phyloP scores from a whole-genome alignment of 208 protist genomes.

The Leishmania tarentolae region DNA sequence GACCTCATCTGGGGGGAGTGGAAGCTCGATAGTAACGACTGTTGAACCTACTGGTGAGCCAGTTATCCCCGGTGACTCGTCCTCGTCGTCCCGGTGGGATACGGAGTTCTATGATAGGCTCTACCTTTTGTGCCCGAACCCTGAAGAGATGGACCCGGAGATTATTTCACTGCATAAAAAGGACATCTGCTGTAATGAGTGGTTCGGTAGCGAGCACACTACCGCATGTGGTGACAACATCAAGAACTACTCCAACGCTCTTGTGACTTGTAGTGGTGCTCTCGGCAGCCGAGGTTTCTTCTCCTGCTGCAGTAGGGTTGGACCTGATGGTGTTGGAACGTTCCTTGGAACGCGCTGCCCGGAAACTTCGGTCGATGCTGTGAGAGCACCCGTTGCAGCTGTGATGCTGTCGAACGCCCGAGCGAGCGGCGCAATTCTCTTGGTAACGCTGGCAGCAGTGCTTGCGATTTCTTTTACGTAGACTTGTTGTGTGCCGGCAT shows the following conservation, averaged over 20 bases:
- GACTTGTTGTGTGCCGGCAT: neutral
- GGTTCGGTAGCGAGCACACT: constrained; percentile 8
- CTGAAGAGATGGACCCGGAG: neutral
- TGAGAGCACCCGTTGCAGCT: neutral
- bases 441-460: constrained; percentile 1
- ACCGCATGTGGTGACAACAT: constrained; percentile 16
- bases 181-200: constrained; percentile 21
- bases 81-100: neutral
- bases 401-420: constrained; percentile 2
- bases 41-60: neutral
- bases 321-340: neutral
- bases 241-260: constrained; percentile 7
- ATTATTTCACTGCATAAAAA: constrained; percentile 2
- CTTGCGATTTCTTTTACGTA: constrained; percentile 1
- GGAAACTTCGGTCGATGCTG: neutral
- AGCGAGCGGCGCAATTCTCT: neutral
- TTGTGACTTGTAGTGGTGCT: constrained; percentile 29
- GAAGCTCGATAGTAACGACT: neutral
- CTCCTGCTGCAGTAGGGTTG: constrained; percentile 26
- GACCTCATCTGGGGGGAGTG: neutral
- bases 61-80: neutral
- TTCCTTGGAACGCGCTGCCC: constrained; percentile 20
- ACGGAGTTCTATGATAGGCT: neutral
- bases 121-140: constrained; percentile 15
- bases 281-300: constrained; percentile 23